A percentile compares a stretch with the other conserved stretches of the same genome.
Evolutionary conservation across 768 basidiomycete species (phyloP).

Genomic region (Podaxis sp.): DNA sequence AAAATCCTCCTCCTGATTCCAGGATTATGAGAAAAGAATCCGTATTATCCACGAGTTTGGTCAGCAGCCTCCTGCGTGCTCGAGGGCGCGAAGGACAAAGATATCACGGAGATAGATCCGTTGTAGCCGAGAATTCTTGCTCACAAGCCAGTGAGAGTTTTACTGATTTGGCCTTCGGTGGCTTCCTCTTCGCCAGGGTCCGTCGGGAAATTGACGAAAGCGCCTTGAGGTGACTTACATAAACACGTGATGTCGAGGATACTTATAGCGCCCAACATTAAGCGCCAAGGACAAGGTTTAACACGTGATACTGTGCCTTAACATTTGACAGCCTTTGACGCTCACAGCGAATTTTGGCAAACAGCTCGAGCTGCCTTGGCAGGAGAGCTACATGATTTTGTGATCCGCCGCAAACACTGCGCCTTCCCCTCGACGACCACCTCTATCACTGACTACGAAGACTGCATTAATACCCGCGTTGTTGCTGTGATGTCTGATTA

Average conservation of each 20-base stretch:
- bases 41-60: background rate
- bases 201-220: background rate
- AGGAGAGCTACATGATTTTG: conserved; percentile 6
- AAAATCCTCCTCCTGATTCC: background rate
- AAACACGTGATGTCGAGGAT: no score
- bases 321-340: background rate
- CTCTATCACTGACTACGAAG: background rate
- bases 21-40: background rate
- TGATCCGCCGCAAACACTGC: conserved; percentile 1
- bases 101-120: background rate
- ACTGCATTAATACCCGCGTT: background rate
- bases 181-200: background rate
- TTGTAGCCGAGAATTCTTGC: background rate
- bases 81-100: background rate
- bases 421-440: background rate
- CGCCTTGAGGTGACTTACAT: background rate
- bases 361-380: background rate
- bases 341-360: conserved; percentile 5
- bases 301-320: background rate
- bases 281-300: background rate
- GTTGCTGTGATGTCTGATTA: conserved; percentile 30
- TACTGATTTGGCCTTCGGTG: no score
- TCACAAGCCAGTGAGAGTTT: no score
- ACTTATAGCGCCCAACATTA: no score
- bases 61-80: background rate